Base-by-base conservation (phyloP, 306 rosid species). In the Alnus rubra region DNA sequence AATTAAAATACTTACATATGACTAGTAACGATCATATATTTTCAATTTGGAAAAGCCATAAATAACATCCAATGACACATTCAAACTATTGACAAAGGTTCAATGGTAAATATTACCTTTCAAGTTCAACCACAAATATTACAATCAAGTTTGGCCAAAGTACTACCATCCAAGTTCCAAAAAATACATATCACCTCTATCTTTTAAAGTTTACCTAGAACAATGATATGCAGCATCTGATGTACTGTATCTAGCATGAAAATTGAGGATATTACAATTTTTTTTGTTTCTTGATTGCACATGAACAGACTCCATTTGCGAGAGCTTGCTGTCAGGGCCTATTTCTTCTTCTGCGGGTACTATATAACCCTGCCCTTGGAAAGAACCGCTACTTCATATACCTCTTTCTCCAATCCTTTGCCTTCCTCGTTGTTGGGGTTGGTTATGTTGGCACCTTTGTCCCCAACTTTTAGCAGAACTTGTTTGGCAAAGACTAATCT, bases 381-480 rank as follows among this genome's bases (percentile, higher is more conserved):
- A 92, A 63, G 88, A 94, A 92, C 79, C 81, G 79, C 73, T 92
- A 81, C 84, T 94, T 86, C 88, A 87, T 94, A 59, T 94, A 83
- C 89, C 97, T 92, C 54, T 92, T 94, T 85, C 80, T 86, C 79
- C 98, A 94, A 74, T 85, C 98, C 8, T n/a, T 88, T 52, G 98
- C 98, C 68, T 94, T 94, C 95, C 91, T 94, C 87, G 56, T 94
- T 9, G 94, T 82, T 2, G 98, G 98, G 55, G 35, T 94, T 73
- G 98, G 98, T 76, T 91, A 91, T 74, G 86, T 95, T 7, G 98
- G 98, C 50, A 87, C 90, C 77, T 87, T 85, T 76, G 92, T 91
- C 82, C 88, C 98, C 14, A 91, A 60, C 71, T 83, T 89, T 63
- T 89, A 88, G 78, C 18, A 30, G 56, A 81, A 45, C 71, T 49